phyloP scores from a whole-genome alignment of 163 green algal species.

The Prototheca wickerhamii region DNA sequence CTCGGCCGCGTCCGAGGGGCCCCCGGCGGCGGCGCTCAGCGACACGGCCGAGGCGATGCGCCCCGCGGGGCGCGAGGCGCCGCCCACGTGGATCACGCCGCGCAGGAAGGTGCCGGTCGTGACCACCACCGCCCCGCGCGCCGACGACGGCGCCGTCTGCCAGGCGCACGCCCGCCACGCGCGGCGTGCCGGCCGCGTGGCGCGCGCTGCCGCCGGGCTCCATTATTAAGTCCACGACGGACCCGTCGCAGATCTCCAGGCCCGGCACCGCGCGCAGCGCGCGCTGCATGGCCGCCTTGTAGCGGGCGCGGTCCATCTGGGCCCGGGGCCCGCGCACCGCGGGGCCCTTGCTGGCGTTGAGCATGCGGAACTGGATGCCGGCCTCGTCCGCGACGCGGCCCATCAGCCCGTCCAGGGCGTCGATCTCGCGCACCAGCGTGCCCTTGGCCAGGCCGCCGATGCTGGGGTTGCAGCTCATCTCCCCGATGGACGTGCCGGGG shows the following conservation, averaged over 20 bases:
- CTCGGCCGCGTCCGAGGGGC: not conserved
- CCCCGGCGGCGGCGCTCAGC: not conserved
- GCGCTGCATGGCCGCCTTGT: conserved; percentile 37
- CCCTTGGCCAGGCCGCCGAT: conserved; percentile 67
- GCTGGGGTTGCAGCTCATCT: conserved; percentile 69
- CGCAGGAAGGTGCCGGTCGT: conserved; percentile 60
- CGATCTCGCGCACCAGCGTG: conserved; percentile 56
- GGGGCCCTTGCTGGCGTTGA: conserved; percentile 56
- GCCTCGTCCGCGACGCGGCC: conserved; percentile 38
- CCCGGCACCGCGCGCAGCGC: not conserved
- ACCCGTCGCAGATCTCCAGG: conserved; percentile 41
- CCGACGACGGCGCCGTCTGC: conserved; percentile 13
- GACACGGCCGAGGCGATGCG: conserved; percentile 33
- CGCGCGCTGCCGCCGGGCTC: conserved; percentile 6
- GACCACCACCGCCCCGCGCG: conserved; percentile 41
- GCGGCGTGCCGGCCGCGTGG: not conserved
- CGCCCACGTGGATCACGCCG: conserved; percentile 52
- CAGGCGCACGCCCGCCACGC: conserved; percentile 32
- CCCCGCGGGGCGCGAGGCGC: conserved; percentile 29
- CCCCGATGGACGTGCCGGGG: conserved; percentile 39
- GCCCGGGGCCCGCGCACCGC: conserved; percentile 53
- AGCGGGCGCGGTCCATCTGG: conserved; percentile 56
- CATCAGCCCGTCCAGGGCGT: conserved; percentile 64
- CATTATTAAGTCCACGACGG: conserved; percentile 44
- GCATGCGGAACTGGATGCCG: conserved; percentile 62